Evolutionary conservation across 129 eudicot genomes (phyloP), one percentile per base, ranked within the genome.

Genomic region (Flaveria ramosissima): DNA sequence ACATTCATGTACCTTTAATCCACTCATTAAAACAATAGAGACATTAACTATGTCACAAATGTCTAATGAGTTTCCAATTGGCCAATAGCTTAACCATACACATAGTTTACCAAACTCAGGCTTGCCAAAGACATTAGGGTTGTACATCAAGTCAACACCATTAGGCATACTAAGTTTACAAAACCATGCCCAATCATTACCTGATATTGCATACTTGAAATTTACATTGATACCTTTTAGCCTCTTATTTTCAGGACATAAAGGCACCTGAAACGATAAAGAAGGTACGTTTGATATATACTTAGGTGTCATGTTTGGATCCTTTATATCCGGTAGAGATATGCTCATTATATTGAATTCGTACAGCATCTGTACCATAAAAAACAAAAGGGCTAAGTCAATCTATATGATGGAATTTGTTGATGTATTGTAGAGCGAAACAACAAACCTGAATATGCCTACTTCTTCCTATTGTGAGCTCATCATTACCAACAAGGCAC

Each of bases 291-390:
- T 19, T 9, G 79, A 68, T 61, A 1, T 63, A 30, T 73, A 68
- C 13, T 14, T 46, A 30, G 41, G 63, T 21, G 8, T 71, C 64
- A 70, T 53, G 23, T 41, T 26, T 43, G 72, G 79, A 64, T 64
- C 70, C 26, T 19, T 51, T 19, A 62, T 30, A 23, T 20, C 69
- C 43, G 71, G 77, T 20, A 76, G 30, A 66, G 66, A 52, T 66
- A 71, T 72, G 75, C 75, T 82, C 67, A 41, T 71, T 77, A 77
- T 77, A 55, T 71, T 53, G 14, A 63, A 82, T 45, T 82, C 85
- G 27, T 70, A 70, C 70, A 76, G 10, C 75, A 67, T 79, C 85
- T 82, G 81, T 11, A 12, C 68, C 63, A 80, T 24, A 45, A 0
- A 0, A 24, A 39, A 16, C 3, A 39, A 57, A 21, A 12, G 7